Conservation (phyloP, 306 rosid species). For the Macrotyloma uniflorum region DNA sequence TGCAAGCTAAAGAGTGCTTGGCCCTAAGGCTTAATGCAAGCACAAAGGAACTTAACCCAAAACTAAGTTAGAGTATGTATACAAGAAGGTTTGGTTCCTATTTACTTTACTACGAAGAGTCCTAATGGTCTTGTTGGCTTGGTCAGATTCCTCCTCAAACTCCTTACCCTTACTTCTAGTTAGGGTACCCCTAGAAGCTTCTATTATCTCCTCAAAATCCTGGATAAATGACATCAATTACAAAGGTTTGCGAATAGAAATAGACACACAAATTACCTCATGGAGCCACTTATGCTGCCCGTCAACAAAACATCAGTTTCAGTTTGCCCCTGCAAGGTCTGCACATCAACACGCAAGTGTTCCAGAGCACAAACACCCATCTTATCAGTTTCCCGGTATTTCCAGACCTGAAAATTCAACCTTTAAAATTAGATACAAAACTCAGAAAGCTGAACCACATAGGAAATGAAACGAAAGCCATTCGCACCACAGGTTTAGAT, state of each 20-base stretch:
- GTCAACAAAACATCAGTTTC: slow-evolving; percentile 59
- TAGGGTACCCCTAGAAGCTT: too few relatives aligned
- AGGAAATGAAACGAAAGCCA: background rate
- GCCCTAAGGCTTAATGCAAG: too few relatives aligned
- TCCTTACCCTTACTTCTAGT: too few relatives aligned
- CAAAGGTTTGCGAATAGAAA: background rate
- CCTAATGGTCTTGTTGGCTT: too few relatives aligned
- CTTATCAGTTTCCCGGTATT: slow-evolving; percentile 54
- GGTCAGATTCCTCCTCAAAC: too few relatives aligned
- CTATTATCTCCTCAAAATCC: too few relatives aligned
- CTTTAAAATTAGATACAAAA: background rate
- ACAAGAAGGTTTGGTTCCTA: too few relatives aligned
- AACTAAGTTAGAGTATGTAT: too few relatives aligned
- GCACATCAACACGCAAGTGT: slow-evolving; percentile 57
- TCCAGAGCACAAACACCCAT: slow-evolving; percentile 68
- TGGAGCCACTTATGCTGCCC: slow-evolving; percentile 61
- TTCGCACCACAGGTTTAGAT: slow-evolving; percentile 66
- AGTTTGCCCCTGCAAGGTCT: slow-evolving; percentile 61
- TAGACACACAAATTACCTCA: slow-evolving; percentile 56
- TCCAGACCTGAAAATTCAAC: slow-evolving; percentile 74
- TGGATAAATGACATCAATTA: slow-evolving; percentile 12
- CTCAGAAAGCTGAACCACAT: background rate
- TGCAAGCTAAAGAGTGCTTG: too few relatives aligned
- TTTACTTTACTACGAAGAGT: too few relatives aligned
- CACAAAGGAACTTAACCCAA: too few relatives aligned